These are phyloP conservation scores for Rhodotorula graminis DNA, from an alignment of 768 basidiomycete species.

Conservation along the genomic window DNA sequence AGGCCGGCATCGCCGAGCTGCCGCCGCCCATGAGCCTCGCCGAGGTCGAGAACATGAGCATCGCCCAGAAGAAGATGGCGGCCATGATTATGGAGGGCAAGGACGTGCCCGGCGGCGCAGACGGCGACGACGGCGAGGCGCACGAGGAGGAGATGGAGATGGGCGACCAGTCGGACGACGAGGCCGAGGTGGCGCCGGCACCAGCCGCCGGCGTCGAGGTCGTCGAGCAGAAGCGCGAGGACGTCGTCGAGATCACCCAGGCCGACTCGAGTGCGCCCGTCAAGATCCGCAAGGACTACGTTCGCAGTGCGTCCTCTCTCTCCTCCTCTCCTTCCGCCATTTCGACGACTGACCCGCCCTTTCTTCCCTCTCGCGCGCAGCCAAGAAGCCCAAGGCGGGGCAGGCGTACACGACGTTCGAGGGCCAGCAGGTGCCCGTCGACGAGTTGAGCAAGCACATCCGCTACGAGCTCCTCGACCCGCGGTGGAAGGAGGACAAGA, in stretches of 20 bases:
- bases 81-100: conserved; percentile 74
- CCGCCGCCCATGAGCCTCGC: conserved; percentile 95
- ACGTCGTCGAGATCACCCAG: conserved; percentile 32
- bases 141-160: conserved; percentile 51
- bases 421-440: conserved; percentile 91
- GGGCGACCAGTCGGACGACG: background rate
- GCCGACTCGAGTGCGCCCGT: conserved; percentile 67
- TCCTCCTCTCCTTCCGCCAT: conserved; percentile 19
- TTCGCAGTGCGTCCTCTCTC: conserved; percentile 70
- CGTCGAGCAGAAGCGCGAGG: conserved; percentile 23
- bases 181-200: conserved; percentile 27
- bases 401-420: conserved; percentile 71
- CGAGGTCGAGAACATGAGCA: conserved; percentile 91
- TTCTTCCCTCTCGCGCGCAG: conserved; percentile 4
- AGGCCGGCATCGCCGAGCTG: conserved; percentile 68
- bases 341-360: background rate
- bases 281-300: conserved; percentile 94
- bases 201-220: conserved; percentile 40
- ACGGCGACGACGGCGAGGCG: conserved; percentile 50
- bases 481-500: conserved; percentile 94
- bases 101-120: conserved; percentile 52
- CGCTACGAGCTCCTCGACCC: conserved; percentile 97
- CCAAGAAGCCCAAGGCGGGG: conserved; percentile 57
- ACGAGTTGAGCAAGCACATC: conserved; percentile 95
- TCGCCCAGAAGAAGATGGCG: conserved; percentile 96